Evolutionary conservation across 202 grass and related monocot species (phyloP).

Genomic region (Carex arenaria): DNA sequence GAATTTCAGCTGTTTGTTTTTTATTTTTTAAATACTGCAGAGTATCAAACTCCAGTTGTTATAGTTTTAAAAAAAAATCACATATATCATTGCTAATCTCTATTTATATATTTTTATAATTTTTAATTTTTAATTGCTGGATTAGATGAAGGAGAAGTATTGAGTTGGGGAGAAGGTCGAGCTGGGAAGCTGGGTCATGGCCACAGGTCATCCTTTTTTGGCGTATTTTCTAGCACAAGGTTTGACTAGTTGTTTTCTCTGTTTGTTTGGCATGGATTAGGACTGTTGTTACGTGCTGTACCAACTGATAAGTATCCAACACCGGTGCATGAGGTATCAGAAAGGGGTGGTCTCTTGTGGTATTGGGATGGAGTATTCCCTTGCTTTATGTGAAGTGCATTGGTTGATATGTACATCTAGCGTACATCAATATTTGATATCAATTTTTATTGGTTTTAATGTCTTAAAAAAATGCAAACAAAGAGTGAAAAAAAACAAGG

Average conservation of each 20-base stretch:
- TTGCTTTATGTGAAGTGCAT: not conserved
- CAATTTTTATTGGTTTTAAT: not conserved
- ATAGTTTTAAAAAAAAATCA: not conserved
- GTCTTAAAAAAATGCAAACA: not conserved
- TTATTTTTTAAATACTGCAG: not conserved
- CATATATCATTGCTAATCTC: not conserved
- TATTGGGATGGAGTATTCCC: not conserved
- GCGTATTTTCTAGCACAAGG: constrained; percentile 57
- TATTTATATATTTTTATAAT: not conserved
- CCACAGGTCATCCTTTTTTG: constrained; percentile 57
- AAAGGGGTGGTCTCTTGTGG: not conserved
- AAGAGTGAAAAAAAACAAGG: not conserved
- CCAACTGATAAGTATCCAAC: not conserved
- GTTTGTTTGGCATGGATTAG: not conserved
- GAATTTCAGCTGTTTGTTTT: not conserved
- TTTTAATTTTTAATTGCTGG: constrained; percentile 17
- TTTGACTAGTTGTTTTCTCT: constrained; percentile 27
- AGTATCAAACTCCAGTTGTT: not conserved
- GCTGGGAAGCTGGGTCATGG: constrained; percentile 88
- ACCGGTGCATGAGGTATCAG: not conserved
- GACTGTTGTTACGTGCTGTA: not conserved
- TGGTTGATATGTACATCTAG: not conserved
- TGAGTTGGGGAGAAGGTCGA: constrained; percentile 92
- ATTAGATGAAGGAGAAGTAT: constrained; percentile 64
- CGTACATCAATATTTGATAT: not conserved